Evolutionary conservation across 75 land plant species (phyloP), one percentile per base, ranked within the genome.

Genomic region (Cryptomeria japonica): DNA sequence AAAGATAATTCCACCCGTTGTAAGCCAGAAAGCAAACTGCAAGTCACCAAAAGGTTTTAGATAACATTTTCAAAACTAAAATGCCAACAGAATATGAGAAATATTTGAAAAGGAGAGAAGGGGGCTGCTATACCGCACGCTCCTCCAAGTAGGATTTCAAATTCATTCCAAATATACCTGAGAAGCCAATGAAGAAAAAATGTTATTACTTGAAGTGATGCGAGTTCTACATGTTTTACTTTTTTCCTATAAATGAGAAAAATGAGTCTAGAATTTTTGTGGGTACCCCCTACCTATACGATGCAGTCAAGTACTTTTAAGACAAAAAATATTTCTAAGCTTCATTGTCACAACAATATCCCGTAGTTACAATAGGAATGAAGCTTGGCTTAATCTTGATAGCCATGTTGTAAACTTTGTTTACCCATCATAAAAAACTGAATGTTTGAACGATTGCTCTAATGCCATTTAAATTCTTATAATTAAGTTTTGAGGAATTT

Each of bases 151-250:
- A 98, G 32, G 99, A 98, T 88, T 87, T 96, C 87, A 98, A 89
- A 87, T 98, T 98, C 99, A 98, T 98, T 83, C 99, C 99, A 90
- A 98, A 98, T 88, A 98, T 97, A 55, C 99, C 99, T 98, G 96
- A 49, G 80, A 75, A 39, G 32, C 70, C 76, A 89, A 83, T 13
- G 28, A 61, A 61, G 12, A 47, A 70, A 80, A 41, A 86, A 19
- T 28, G 14, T 61, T 46, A n/a, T 28, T 31, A n/a, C n/a, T 28
- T 36, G 31, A 18, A 72, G 31, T 72, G 76, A 32, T 2, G 76
- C 22, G 28, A 7, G n/a, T 25, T 64, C 14, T 73, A 73, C 37
- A 73, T 11, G 77, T 73, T 73, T 73, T 34, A 5, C 77, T 32
- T 73, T 31, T 73, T 32, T 12, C n/a, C 77, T 73, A 13, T 34